Base-by-base conservation (phyloP, 768 basidiomycete species). In the Leccinum broughii region DNA sequence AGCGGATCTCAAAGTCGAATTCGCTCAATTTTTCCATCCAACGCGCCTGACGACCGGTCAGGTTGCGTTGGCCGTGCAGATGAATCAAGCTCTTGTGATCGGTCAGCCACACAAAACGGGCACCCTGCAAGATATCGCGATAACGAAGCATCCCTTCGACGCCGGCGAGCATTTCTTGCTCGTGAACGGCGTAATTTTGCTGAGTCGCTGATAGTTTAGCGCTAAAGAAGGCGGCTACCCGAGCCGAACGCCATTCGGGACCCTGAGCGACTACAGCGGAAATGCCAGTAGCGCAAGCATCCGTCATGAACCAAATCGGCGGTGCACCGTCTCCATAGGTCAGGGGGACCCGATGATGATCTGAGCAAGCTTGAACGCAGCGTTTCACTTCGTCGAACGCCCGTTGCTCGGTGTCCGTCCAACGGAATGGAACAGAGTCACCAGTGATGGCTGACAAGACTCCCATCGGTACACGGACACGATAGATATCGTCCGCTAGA, bases 171-270 rank as follows among this genome's bases (percentile, higher is more conserved):
- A n/a, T n/a, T n/a, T 46, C 46, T 3, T 46, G 46, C 17, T 46
- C 46, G 11, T 46, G 46, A n/a, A 46, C 46, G 2, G 46, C 68
- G 37, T 80, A 79, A 44, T 78, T 78, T 22, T 76, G 75, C 54
- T 79, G 77, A 0, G 77, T 17, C 1, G 46, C n/a, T 10, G 15
- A 11, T 4, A 50, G 22, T 10, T 50, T 50, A 3, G 49, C 26
- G 28, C 22, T 28, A 5, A 13, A 50, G 8, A 50, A 50, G 5
- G 49, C 20, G 3, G 49, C 49, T 10, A 50, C 15, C 6, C 6
- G 22, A 15, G 49, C 49, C 13, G 4, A 9, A 6, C 14, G 22
- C 49, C 49, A 50, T 2, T 50, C 26, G 0, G 22, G 2, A 2
- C 49, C 49, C 3, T 50, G 49, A 3, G 49, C 49, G 1, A 50